phyloP scores from a whole-genome alignment of 2,329 filamentous ascomycete species.

The Arthroderma sp. region DNA sequence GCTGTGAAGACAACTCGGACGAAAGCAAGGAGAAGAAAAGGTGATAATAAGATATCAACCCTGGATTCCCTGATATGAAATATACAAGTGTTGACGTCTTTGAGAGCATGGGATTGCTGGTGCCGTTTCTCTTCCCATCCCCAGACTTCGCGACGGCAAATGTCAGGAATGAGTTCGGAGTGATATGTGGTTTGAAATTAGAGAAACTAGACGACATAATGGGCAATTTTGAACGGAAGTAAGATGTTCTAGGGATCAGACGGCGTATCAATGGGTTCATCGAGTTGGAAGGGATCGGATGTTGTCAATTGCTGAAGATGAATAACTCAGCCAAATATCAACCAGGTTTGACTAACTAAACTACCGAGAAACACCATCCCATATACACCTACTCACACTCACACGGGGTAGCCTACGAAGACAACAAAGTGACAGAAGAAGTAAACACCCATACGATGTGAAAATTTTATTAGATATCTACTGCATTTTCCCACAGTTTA shows the following conservation, averaged over 20 bases:
- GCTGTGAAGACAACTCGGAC: conserved; percentile 14
- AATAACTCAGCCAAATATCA: too few species aligned
- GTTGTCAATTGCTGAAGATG: neutral
- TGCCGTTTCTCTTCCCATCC: neutral
- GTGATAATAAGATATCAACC: conserved; percentile 40
- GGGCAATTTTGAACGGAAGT: neutral
- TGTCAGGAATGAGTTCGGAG: conserved; percentile 23
- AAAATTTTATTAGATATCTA: neutral
- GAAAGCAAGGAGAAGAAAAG: conserved; percentile 32
- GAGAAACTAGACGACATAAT: neutral
- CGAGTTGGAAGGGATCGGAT: neutral
- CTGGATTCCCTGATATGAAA: conserved; percentile 42
- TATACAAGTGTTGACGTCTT: conserved; percentile 28
- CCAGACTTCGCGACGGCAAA: neutral
- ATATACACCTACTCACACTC: too few species aligned
- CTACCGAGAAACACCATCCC: too few species aligned
- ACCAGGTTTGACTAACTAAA: too few species aligned
- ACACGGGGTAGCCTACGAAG: too few species aligned
- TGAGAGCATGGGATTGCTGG: neutral
- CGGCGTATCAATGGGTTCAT: neutral
- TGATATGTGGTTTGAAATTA: conserved; percentile 16
- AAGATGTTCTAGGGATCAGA: neutral
- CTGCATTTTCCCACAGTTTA: neutral
- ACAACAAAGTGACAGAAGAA: too few species aligned
- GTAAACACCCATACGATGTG: neutral